A percentile compares a stretch with the other conserved stretches of the same genome.
These are phyloP conservation scores for Aegilops speltoides DNA, from an alignment of 176 grass and related monocot species.

Conservation along the genomic window DNA sequence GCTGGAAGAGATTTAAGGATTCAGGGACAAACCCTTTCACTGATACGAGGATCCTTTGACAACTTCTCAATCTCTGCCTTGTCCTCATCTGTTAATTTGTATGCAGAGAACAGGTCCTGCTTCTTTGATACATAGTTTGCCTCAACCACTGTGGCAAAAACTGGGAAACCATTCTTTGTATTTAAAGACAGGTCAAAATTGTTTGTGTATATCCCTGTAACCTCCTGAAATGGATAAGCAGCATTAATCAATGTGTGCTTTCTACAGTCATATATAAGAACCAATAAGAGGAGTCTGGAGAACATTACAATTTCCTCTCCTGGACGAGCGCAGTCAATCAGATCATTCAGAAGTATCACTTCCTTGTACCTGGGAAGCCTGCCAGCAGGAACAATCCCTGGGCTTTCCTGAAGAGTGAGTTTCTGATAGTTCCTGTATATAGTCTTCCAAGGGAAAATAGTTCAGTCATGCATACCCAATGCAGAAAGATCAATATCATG, in stretches of 20 bases:
- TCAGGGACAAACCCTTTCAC: conserved; percentile 79
- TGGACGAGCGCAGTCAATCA: conserved; percentile 94
- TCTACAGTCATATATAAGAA: conserved; percentile 5
- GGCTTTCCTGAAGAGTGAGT: conserved; percentile 94
- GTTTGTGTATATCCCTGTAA: conserved; percentile 97
- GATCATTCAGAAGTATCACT: conserved; percentile 97
- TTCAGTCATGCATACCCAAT: not conserved
- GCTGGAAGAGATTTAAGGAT: conserved; percentile 16
- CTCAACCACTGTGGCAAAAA: conserved; percentile 95
- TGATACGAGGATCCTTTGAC: conserved; percentile 91
- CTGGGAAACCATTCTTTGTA: conserved; percentile 99
- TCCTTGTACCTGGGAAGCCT: conserved; percentile 99
- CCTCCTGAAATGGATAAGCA: conserved; percentile 61
- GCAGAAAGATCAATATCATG: conserved; percentile 1
- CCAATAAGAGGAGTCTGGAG: not conserved
- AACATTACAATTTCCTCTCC: conserved; percentile 98
- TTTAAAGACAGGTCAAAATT: conserved; percentile 98
- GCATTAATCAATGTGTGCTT: conserved; percentile 8
- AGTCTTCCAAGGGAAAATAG: conserved; percentile 49
- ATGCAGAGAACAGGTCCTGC: conserved; percentile 95
- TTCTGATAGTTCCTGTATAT: conserved; percentile 99
- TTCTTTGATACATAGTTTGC: conserved; percentile 96
- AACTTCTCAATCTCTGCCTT: conserved; percentile 97
- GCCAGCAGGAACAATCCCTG: conserved; percentile 96
- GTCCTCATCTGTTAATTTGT: conserved; percentile 97